A percentile compares a stretch with the other conserved stretches of the same genome.
These are phyloP conservation scores for Scedosporium aurantiacum DNA, from an alignment of 2,329 filamentous ascomycete species.

Conservation along the genomic window DNA sequence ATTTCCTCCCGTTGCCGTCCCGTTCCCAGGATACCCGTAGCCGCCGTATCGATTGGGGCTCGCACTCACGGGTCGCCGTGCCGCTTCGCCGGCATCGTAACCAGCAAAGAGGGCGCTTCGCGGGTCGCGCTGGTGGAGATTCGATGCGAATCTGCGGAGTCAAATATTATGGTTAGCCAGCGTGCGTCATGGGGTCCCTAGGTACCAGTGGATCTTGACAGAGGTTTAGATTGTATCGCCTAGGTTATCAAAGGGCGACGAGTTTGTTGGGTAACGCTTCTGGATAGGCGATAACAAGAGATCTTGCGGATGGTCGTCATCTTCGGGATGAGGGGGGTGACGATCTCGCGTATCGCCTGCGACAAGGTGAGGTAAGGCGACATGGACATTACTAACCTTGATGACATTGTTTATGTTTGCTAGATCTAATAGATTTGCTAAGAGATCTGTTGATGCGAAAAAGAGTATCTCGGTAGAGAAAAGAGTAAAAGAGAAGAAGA, in stretches of 20 bases:
- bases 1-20: constrained; percentile 6
- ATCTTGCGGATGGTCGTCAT: background rate
- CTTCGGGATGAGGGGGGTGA: background rate
- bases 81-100: constrained; percentile 44
- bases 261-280: no score
- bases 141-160: constrained; percentile 50
- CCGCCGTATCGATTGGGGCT: constrained; percentile 34
- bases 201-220: background rate
- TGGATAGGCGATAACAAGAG: background rate
- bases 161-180: background rate
- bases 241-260: no score
- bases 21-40: constrained; percentile 29
- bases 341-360: background rate
- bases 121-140: constrained; percentile 63
- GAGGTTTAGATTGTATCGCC: no score
- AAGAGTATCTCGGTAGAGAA: background rate
- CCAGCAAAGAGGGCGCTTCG: constrained; percentile 65
- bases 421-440: background rate
- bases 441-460: background rate
- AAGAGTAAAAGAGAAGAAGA: background rate
- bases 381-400: background rate
- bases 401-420: constrained; percentile 1
- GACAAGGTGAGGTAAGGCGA: background rate
- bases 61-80: constrained; percentile 30
- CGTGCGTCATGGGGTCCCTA: background rate